Evolutionary conservation across 1,284 basidiomycete species (phyloP), one percentile per base, ranked within the genome.

Genomic region (Sparassis latifolia): DNA sequence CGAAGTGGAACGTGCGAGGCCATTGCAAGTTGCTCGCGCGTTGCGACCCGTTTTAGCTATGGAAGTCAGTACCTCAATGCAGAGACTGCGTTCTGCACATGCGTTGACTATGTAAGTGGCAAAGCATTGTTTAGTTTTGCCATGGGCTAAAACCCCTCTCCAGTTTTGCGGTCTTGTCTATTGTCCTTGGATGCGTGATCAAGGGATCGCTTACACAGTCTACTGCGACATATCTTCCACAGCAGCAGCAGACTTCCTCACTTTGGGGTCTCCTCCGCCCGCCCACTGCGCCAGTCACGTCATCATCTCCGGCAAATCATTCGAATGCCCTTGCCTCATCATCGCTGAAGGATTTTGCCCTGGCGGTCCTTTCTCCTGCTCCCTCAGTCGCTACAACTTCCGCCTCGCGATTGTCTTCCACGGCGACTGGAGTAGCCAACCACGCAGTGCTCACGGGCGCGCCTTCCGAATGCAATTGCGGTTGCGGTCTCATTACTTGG

Each of bases 131-230:
- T 31, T 49, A 6, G 54, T 29, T 53, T 33, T 37, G 35, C 6
- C 6, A 37, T 37, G 20, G 20, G 20, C 20, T 20, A 20, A 32
- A 50, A 58, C 27, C 61, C 48, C n/a, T 51, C 44, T 54, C 47
- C 54, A 87, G 85, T 45, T 75, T 87, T 53, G 81, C 83, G 0
- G 63, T 87, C 46, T 65, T 87, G 52, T 84, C 83, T 37, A 69
- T 87, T 39, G 72, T 87, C n/a, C 68, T 86, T 48, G 82, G 83
- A 10, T 78, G 83, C 54, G 70, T 80, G 6, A 74, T 82, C 58
- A 81, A 82, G 52, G 74, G 77, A 3, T 65, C 71, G 3, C 73
- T 80, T 58, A 72, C 69, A 27, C 57, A 67, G n/a, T 58, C 72
- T 2, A 45, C 47, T 40, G 10, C 55, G 45, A n/a, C 46, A 48